Evolutionary conservation across 2,329 filamentous ascomycete genomes (phyloP), one percentile per base, ranked within the genome.

Genomic region (Endothia cerciana): DNA sequence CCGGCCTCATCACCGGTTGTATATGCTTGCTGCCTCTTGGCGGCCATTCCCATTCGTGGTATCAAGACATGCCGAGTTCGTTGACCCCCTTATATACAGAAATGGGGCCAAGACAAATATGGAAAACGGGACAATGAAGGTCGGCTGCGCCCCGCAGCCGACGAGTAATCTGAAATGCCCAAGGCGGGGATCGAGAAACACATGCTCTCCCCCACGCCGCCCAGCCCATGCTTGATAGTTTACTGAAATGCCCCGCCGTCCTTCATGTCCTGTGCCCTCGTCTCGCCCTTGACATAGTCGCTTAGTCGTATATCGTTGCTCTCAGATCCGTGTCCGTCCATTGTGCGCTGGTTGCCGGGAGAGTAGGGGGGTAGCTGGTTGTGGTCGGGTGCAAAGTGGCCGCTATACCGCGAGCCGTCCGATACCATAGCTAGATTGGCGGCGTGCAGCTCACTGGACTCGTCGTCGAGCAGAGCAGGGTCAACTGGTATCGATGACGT

Each of bases 271-370:
- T 79, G 76, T 53, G 76, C 76, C 43, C 76, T 70, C 38, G 76
- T 76, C 66, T 74, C 70, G 13, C 75, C 77, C 66, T 78, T 78
- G 60, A 77, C 75, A 58, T 78, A 78, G 3, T 73, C 76, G 68
- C 76, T 78, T 58, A 78, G 66, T 43, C 76, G 70, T 71, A 77
- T 74, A 17, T 78, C 76, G 60, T 78, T 78, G 38, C 71, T 73
- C 68, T 77, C 76, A 38, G 70, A 62, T 4, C 70, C 74, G 60
- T 78, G 77, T 2, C 76, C 76, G 7, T 66, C 67, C 76, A 77
- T 78, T 41, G 72, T 72, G 68, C 3, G 76, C 74, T 36, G 77
- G 75, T 28, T 77, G 61, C 62, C 65, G 1, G 67, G 62, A 33
- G 62, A 66, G 58, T 66, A 66, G 2, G 64, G 64, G 7, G 64